A percentile compares a stretch with the other conserved stretches of the same genome.
phyloP scores from a whole-genome alignment of 2,329 filamentous ascomycete genomes.

The Sclerotinia borealis region DNA sequence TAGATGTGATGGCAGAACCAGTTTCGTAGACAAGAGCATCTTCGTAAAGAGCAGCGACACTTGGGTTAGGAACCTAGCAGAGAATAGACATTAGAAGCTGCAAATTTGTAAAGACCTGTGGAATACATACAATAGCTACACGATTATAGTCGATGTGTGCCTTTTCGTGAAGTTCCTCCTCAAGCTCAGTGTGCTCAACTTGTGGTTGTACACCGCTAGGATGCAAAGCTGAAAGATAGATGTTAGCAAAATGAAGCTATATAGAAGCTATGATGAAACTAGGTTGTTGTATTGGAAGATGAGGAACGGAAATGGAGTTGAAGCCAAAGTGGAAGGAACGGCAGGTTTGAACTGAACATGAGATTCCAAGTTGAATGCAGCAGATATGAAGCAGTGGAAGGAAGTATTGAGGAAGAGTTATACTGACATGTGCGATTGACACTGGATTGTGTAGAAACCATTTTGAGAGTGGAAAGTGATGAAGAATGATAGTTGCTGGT shows the following conservation, averaged over 20 bases:
- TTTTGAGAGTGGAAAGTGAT: constrained; percentile 28
- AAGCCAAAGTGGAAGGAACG: not conserved
- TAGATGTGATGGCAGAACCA: constrained; percentile 93
- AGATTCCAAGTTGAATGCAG: not conserved
- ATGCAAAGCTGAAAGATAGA: constrained; percentile 17
- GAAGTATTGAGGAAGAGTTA: constrained; percentile 32
- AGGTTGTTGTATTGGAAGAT: constrained; percentile 31
- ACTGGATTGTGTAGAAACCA: constrained; percentile 10
- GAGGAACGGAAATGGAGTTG: not conserved
- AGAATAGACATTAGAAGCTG: constrained; percentile 10
- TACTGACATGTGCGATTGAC: constrained; percentile 49
- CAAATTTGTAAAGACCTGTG: not conserved
- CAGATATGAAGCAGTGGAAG: not conserved
- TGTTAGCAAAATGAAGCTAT: not conserved
- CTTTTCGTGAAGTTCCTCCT: constrained; percentile 95
- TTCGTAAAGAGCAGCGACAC: constrained; percentile 94
- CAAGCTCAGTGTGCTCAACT: constrained; percentile 86
- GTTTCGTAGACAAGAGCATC: constrained; percentile 98
- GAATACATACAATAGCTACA: constrained; percentile 79
- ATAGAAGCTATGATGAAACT: constrained; percentile 40
- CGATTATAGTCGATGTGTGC: constrained; percentile 99
- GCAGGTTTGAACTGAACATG: not conserved
- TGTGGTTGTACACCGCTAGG: constrained; percentile 37
- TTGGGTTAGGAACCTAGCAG: constrained; percentile 65
- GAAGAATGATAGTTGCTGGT: constrained; percentile 25